Evolutionary conservation across 371 early-diverging fungal species (phyloP).

Genomic region (Mucor velutinosus): DNA sequence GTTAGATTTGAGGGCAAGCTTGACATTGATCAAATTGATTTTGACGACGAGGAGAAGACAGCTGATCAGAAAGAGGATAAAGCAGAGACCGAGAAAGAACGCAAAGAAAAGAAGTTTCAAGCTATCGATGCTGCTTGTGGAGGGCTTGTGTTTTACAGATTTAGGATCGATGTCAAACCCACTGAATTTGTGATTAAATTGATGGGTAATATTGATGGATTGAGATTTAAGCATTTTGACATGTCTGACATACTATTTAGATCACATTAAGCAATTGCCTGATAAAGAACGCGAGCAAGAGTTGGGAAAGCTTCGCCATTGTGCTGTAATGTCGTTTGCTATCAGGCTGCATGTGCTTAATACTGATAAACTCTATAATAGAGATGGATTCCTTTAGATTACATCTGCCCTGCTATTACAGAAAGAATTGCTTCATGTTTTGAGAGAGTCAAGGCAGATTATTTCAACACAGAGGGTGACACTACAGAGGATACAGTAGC

Average conservation of each 20-base stretch:
- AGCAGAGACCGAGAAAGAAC: conserved; percentile 21
- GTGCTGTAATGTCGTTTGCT: conserved; percentile 31
- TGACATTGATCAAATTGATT: conserved; percentile 41
- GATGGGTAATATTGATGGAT: conserved; percentile 31
- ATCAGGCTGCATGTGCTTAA: not conserved
- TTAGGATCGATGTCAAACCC: conserved; percentile 53
- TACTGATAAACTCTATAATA: conserved; percentile 5
- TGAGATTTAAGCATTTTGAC: not conserved
- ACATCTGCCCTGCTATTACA: conserved; percentile 51
- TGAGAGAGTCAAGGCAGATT: conserved; percentile 28
- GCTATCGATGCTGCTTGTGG: conserved; percentile 60
- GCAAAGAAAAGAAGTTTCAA: conserved; percentile 49
- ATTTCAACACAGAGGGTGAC: conserved; percentile 17
- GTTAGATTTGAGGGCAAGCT: conserved; percentile 42
- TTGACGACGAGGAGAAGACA: conserved; percentile 19
- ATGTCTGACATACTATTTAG: conserved; percentile 13
- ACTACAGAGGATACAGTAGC: conserved; percentile 35
- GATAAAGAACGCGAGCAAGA: conserved; percentile 28
- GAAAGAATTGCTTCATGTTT: conserved; percentile 44
- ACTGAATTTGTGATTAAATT: conserved; percentile 42
- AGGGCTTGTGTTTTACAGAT: conserved; percentile 56
- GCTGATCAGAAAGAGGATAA: conserved; percentile 28
- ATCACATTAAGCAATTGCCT: conserved; percentile 29
- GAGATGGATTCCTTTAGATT: conserved; percentile 56
- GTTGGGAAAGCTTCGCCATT: conserved; percentile 31